These are phyloP conservation scores for Lactifluus hygrophoroides DNA, from an alignment of 768 basidiomycete species.

Conservation along the genomic window DNA sequence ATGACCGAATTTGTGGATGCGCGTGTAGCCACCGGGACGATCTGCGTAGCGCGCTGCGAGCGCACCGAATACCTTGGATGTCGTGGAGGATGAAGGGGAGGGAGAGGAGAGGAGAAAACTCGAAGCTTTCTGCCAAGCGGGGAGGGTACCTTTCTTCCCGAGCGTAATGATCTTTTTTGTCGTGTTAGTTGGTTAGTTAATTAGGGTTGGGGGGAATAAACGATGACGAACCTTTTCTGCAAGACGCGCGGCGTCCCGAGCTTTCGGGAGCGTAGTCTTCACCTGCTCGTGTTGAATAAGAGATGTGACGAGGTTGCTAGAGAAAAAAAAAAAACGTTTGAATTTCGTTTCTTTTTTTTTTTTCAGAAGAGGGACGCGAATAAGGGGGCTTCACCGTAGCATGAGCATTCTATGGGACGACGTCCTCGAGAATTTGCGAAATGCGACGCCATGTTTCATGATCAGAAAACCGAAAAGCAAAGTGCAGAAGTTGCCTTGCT, in stretches of 20 bases:
- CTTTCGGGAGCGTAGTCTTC: slow-evolving; percentile 92
- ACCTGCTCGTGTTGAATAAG: slow-evolving; percentile 93
- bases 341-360: too few species aligned
- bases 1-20: slow-evolving; percentile 87
- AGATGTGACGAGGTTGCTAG: slow-evolving; percentile 88
- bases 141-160: slow-evolving; percentile 75
- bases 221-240: slow-evolving; percentile 73
- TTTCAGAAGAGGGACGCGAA: too few species aligned
- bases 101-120: slow-evolving; percentile 66
- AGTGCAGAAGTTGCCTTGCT: too few species aligned
- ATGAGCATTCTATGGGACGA: slow-evolving; percentile 90
- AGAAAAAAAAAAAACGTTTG: too few species aligned
- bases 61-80: slow-evolving; percentile 77
- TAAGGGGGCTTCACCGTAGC: slow-evolving; percentile 63
- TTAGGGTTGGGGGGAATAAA: too few species aligned
- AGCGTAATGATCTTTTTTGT: slow-evolving; percentile 94
- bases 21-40: slow-evolving; percentile 90
- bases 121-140: slow-evolving; percentile 62
- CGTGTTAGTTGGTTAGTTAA: too few species aligned
- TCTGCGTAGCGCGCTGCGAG: slow-evolving; percentile 73
- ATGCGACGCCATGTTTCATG: slow-evolving; percentile 94
- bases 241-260: slow-evolving; percentile 81
- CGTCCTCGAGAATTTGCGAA: slow-evolving; percentile 86
- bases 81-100: too few species aligned
- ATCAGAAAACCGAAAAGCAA: too few species aligned